Evolutionary conservation across 352 stramenopile genomes (phyloP), one percentile per base, ranked within the genome.

Genomic region (Globisporangium uncinulatum): DNA sequence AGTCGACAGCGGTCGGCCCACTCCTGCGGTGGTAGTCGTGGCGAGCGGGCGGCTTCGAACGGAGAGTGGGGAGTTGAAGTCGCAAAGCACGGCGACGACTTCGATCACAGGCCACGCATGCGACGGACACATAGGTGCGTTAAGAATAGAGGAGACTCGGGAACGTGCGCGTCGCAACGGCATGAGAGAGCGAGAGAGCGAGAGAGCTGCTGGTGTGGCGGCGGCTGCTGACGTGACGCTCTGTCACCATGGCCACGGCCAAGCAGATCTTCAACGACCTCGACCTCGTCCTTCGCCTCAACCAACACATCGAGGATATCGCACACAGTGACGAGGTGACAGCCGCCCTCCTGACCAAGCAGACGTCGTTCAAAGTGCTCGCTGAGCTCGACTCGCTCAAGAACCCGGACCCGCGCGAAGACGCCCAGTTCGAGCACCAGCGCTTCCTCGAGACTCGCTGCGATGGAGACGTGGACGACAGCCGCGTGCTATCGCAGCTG

Each of bases 211-310:
- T 21, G 46, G 6, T 14, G 29, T 31, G 15, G 24, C 24, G 15
- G 6, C 8, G 36, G 46, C 46, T 51, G 11, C 32, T 4, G 32
- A 37, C 32, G 32, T 9, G 32, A 37, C 4, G 32, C n/a, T n/a
- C 32, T 37, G 46, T 37, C n/a, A 11, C 32, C 55, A 61, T 61
- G 55, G 55, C 55, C 14, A 66, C 65, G 34, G 69, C 42, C 24
- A 82, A 76, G 47, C 66, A 80, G 61, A 81, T 90, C 62, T 88
- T 90, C 71, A 76, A 86, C 64, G 79, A 90, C 62, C 63, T 90
- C 34, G 79, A 75, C 63, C 73, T 90, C 50, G 74, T 90, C 29
- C 51, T 88, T 47, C 79, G 72, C 44, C 64, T 90, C 34, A 87
- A 87, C 51, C 73, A 87, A 66, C 77, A 88, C 61, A 81, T 90